A percentile compares a stretch with the other conserved stretches of the same genome.
Evolutionary conservation across 108 stramenopile genomes (phyloP).

Genomic region (Skeletonema menzelii): DNA sequence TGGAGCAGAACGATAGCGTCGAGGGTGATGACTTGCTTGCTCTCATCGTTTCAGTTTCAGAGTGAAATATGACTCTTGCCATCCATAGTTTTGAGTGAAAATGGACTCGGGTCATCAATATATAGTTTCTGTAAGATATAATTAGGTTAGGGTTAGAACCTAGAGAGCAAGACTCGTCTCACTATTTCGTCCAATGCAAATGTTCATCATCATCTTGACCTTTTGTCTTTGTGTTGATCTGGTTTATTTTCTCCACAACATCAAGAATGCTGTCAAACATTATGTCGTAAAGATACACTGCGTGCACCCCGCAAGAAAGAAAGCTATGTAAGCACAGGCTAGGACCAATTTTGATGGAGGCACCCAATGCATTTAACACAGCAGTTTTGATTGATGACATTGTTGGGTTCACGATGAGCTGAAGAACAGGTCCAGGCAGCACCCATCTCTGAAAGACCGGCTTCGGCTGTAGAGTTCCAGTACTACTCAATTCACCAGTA

Average conservation of each 20-base stretch:
- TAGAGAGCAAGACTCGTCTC: not conserved
- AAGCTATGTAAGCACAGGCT: constrained; percentile 38
- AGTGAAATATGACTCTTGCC: no score
- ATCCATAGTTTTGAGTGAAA: not conserved
- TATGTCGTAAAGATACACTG: constrained; percentile 44
- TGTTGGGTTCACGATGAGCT: constrained; percentile 75
- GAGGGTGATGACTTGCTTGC: constrained; percentile 58
- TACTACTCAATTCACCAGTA: constrained; percentile 66
- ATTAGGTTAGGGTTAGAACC: no score
- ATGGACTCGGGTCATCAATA: no score
- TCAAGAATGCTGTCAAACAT: constrained; percentile 39
- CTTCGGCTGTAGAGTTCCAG: constrained; percentile 60
- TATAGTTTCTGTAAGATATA: no score
- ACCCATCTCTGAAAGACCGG: constrained; percentile 71
- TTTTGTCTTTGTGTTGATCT: not conserved
- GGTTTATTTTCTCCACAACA: constrained; percentile 33
- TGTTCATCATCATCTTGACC: not conserved
- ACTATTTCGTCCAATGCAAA: not conserved
- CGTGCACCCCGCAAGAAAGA: constrained; percentile 15
- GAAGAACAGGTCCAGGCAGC: constrained; percentile 68
- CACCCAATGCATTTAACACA: constrained; percentile 6
- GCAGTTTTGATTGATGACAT: constrained; percentile 47
- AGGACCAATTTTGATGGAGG: constrained; percentile 48
- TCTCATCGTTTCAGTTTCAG: not conserved
- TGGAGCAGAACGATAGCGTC: constrained; percentile 56